Evolutionary conservation across 768 basidiomycete genomes (phyloP).

Genomic region (Boletus barrowsii): DNA sequence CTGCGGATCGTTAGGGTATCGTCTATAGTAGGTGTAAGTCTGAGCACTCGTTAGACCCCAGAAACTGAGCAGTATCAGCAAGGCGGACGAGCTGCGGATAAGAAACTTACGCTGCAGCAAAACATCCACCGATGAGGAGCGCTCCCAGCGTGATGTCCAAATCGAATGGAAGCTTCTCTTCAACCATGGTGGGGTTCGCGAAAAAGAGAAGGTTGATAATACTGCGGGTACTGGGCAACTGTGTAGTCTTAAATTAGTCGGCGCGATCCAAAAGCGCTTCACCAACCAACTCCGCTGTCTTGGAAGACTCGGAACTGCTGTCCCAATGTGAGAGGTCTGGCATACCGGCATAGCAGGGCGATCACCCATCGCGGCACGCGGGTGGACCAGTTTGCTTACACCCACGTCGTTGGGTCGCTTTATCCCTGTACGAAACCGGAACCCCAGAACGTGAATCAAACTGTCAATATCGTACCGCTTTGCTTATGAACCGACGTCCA

Average conservation of each 20-base stretch:
- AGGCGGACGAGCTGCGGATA: neutral
- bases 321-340: no score
- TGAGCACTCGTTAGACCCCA: conserved; percentile 57
- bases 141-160: conserved; percentile 48
- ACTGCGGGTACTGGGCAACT: neutral
- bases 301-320: no score
- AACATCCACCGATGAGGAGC: conserved; percentile 52
- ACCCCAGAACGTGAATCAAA: neutral
- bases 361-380: no score
- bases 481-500: neutral
- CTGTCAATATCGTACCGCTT: neutral
- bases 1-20: conserved; percentile 32
- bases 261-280: neutral
- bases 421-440: neutral
- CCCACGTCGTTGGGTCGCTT: neutral
- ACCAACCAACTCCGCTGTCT: neutral
- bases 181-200: neutral
- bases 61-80: conserved; percentile 34
- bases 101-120: conserved; percentile 48
- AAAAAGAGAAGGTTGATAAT: neutral
- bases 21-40: conserved; percentile 47
- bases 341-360: no score
- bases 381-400: neutral
- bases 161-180: conserved; percentile 29
- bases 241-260: neutral